phyloP scores from a whole-genome alignment of 129 eudicot genomes.

The Dittrichia graveolens region DNA sequence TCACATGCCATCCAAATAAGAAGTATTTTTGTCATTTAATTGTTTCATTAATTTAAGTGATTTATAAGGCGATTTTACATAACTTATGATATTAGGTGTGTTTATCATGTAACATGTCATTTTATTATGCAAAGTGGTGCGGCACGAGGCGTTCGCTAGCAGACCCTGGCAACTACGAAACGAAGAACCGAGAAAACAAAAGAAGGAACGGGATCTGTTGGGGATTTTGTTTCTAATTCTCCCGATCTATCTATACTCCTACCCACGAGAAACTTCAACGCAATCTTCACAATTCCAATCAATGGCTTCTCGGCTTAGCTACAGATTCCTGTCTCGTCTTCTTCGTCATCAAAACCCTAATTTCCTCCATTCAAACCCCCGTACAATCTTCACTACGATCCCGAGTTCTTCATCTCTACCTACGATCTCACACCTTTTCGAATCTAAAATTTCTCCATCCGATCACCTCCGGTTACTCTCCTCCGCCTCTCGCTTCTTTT shows the following conservation, averaged over 20 bases:
- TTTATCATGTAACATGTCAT: too few relatives aligned
- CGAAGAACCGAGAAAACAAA: too few relatives aligned
- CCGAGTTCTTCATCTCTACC: constrained; percentile 22
- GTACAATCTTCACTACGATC: constrained; percentile 26
- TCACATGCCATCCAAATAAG: too few relatives aligned
- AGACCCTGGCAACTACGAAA: too few relatives aligned
- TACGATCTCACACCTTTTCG: constrained; percentile 9
- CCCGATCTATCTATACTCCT: constrained; percentile 26
- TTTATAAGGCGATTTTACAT: too few relatives aligned
- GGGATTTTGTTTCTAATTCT: too few relatives aligned
- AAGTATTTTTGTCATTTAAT: too few relatives aligned
- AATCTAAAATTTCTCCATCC: constrained; percentile 20
- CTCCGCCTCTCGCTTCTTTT: constrained; percentile 40
- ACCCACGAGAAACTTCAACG: constrained; percentile 1
- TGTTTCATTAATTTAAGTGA: too few relatives aligned
- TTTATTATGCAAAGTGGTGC: too few relatives aligned
- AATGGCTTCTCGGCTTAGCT: constrained; percentile 32
- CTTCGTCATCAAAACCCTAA: constrained; percentile 12
- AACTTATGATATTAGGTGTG: too few relatives aligned
- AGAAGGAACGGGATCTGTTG: too few relatives aligned
- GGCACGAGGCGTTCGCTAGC: too few relatives aligned
- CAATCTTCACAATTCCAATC: background rate
- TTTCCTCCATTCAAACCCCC: constrained; percentile 23
- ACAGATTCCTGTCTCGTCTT: constrained; percentile 30
- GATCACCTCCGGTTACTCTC: constrained; percentile 11